Base-by-base conservation (phyloP, 176 grass and related monocot species). In the Triticum monococcum region DNA sequence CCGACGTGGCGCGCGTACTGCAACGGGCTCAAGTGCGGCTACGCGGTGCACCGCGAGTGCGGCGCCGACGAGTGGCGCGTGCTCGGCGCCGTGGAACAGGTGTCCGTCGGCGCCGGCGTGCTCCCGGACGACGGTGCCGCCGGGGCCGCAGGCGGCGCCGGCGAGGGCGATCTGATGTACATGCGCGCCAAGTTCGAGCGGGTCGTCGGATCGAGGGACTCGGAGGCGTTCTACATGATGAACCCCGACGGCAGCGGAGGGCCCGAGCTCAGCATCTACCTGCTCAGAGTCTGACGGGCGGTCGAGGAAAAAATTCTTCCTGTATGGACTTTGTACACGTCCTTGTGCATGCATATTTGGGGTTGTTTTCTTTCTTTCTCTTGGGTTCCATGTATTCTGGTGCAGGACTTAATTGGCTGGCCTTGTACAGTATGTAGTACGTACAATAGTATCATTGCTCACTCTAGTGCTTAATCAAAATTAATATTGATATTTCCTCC, bases 161-260 rank as follows among this genome's bases (percentile, higher is more conserved):
- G 4, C 54, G 88, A 93, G 90, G 94, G 89, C 1, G 95, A 94
- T 79, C 85, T 97, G 37, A 95, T 95, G 95, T 95, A 98, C 89
- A 98, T 98, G 95, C 87, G 91, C 10, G 95, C 95, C 2, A 91
- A 50, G 83, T 98, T 98, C 83, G 91, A 98, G 91, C 87, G 95
- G 65, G 93, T 98, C 59, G 93, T 95, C 12, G 95, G 95, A 0
- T 93, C 91, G 5, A 90, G 92, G 82, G 95, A 98, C 79, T 91
- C 89, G 20, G 95, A 95, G 89, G 93, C 93, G 32, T 98, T 98
- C 81, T 98, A 98, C 89, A 98, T 98, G 95, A 86, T 98, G 89
- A 98, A 93, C 63, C 92, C 92, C 26, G 95, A 97, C 75, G 92
- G 90, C 77, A 91, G 87, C 82, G 88, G 81, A 60, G 90, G 77